Evolutionary conservation across 805 yeast genomes (phyloP), one percentile per base, ranked within the genome.

Genomic region (Saturnispora saitoi): DNA sequence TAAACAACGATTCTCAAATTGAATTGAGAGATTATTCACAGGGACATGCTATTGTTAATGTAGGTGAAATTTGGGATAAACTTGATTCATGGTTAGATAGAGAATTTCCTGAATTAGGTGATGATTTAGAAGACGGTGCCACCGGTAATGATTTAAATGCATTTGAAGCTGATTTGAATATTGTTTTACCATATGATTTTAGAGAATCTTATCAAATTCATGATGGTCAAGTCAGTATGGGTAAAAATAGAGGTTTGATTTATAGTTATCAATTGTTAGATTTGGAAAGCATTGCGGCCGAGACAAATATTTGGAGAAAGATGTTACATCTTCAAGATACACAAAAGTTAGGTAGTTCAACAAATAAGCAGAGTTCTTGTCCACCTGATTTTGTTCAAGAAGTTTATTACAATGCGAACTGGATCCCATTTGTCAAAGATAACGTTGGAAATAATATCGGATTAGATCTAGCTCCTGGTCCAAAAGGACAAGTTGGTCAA

Each of bases 381-480:
- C 99, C 99, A 8, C 85, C 85, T 17, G 82, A 81, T 5, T 69
- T 81, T 11, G 71, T 89, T 41, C 85, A 86, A 62, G 74, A 77
- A 8, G 79, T 80, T 6, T 93, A 88, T 65, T 91, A 96, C n/a
- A 87, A 87, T 64, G 80, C 87, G 4, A 78, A 77, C 58, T 91
- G 99, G 99, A 80, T 91, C 51, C 98, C 99, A 3, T 66, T 91
- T 46, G 79, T 86, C 34, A 87, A 91, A 43, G 99, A 91, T 64
- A 80, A 78, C 47, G 83, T 80, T 20, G 99, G 99, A 42, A 91
- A 91, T 68, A 90, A 89, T 64, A 81, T 91, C 54, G 99, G 89
- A 46, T 71, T 93, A 14, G 99, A 91, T 67, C 73, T 91, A 51
- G 81, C 86, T 2, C 91, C 93, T 1, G 96, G 88, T 7, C 75